Percentiles rank a stretch among this genome's conserved stretches.
Conservation (phyloP, 306 rosid species). For the Casuarina equisetifolia region DNA sequence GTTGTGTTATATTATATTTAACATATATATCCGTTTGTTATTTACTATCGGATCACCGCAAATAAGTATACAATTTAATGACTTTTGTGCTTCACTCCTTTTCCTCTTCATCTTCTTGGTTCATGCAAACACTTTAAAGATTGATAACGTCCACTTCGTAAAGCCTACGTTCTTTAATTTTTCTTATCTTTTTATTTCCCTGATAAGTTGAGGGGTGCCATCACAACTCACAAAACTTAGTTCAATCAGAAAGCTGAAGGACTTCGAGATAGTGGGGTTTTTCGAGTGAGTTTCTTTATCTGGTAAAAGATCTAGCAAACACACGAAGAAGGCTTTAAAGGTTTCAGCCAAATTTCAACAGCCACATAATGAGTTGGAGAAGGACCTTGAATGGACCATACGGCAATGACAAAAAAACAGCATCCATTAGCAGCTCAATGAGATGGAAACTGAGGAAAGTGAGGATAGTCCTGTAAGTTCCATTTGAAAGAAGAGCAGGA, state of each 20-base stretch:
- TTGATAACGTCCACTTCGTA: slow-evolving; percentile 4
- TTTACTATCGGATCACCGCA: too few relatives aligned
- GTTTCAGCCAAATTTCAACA: slow-evolving; percentile 26
- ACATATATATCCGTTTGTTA: too few relatives aligned
- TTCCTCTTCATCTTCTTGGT: neutral
- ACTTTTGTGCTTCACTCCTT: too few relatives aligned
- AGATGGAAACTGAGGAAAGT: too few relatives aligned
- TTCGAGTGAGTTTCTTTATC: slow-evolving; percentile 16
- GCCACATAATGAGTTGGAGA: slow-evolving; percentile 33
- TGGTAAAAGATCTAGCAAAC: slow-evolving; percentile 20
- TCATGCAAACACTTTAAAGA: neutral
- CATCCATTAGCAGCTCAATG: too few relatives aligned
- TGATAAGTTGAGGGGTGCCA: neutral
- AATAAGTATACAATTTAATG: too few relatives aligned
- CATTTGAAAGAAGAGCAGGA: neutral
- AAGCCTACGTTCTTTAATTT: neutral
- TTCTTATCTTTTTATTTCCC: slow-evolving; percentile 28
- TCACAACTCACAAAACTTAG: neutral
- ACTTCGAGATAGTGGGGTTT: neutral
- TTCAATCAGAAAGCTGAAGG: neutral
- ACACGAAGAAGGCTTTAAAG: neutral
- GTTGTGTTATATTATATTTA: too few relatives aligned
- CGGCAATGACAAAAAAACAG: too few relatives aligned
- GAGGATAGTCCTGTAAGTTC: too few relatives aligned
- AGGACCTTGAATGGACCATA: slow-evolving; percentile 17